Conservation (phyloP, 2,329 filamentous ascomycete species). For the Triangularia verruculosa region DNA sequence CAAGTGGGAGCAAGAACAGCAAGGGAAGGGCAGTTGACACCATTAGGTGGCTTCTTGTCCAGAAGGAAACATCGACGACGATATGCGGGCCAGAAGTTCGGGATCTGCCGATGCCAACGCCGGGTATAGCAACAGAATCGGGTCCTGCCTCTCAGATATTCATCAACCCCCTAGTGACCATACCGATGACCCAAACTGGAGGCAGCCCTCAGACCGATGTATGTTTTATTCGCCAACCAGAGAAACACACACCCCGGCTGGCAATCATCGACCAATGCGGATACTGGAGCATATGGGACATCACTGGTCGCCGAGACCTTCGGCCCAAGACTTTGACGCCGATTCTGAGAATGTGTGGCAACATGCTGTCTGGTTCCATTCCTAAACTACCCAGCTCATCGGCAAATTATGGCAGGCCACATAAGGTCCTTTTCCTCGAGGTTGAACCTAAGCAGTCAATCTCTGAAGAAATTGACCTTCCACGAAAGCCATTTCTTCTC, state of each 20-base stretch:
- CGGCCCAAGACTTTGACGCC: conserved; percentile 36
- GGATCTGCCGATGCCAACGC: conserved; percentile 13
- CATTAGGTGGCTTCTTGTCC: conserved; percentile 52
- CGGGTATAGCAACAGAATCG: background rate
- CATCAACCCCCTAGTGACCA: conserved; percentile 51
- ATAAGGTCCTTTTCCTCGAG: conserved; percentile 41
- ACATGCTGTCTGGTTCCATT: conserved; percentile 33
- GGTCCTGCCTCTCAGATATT: conserved; percentile 41
- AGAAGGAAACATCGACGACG: conserved; percentile 50
- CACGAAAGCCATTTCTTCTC: conserved; percentile 15
- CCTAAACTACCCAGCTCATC: conserved; percentile 16
- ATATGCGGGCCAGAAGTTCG: conserved; percentile 52
- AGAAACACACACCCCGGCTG: conserved; percentile 56
- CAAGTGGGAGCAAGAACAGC: conserved; percentile 2
- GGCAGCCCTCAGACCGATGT: conserved; percentile 59
- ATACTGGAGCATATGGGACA: conserved; percentile 66
- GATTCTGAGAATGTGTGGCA: conserved; percentile 40
- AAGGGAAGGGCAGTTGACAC: conserved; percentile 33
- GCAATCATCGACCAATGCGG: conserved; percentile 64
- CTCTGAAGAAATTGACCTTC: background rate
- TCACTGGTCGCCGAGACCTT: conserved; percentile 39
- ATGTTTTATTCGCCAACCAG: conserved; percentile 56
- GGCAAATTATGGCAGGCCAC: conserved; percentile 31
- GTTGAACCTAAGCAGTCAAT: conserved; percentile 7
- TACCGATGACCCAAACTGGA: conserved; percentile 53